Evolutionary conservation across 75 land plant genomes (phyloP), one percentile per base, ranked within the genome.

Genomic region (Pseudotsuga menziesii): DNA sequence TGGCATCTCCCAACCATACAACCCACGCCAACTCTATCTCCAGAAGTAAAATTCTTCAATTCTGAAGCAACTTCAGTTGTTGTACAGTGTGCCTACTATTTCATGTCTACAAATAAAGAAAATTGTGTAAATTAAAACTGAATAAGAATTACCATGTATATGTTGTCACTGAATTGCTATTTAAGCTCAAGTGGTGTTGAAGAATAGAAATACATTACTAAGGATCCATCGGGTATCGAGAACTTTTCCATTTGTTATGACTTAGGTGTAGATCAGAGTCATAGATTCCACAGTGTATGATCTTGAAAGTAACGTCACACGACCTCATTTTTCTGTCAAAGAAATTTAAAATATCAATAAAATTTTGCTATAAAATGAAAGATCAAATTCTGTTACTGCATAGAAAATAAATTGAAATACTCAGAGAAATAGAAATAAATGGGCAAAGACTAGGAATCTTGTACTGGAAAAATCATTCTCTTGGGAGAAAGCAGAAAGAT

Each of bases 1-100:
- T 81, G 77, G 73, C 93, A 93, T 0, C 88, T 79, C 1, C 80
- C 80, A 0, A 85, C 87, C 58, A 91, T 35, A 59, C 89, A 91
- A 0, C 95, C 95, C 4, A 91, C 89, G 5, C 93, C 95, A 1
- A 89, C 89, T 44, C 64, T 56, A 14, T 93, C 91, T 0, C 95
- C 95, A 20, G 79, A 81, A 61, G 76, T 84, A 80, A 91, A 87
- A n/a, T 82, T 82, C 16, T 66, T 81, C 77, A 90, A 93, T 44
- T 82, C 72, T 15, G 60, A 36, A 22, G 93, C 95, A 7, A 93
- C 89, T 56, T 89, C 79, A 11, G 79, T 86, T 20, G n/a, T n/a
- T n/a, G n/a, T n/a, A n/a, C n/a, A 91, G 74, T 20, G 78, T 79
- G 26, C 93, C 95, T 41, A 82, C 82, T 0, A 93, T 82, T 74